phyloP scores from a whole-genome alignment of 441 rosid genomes.

The Erysimum cheiri region DNA sequence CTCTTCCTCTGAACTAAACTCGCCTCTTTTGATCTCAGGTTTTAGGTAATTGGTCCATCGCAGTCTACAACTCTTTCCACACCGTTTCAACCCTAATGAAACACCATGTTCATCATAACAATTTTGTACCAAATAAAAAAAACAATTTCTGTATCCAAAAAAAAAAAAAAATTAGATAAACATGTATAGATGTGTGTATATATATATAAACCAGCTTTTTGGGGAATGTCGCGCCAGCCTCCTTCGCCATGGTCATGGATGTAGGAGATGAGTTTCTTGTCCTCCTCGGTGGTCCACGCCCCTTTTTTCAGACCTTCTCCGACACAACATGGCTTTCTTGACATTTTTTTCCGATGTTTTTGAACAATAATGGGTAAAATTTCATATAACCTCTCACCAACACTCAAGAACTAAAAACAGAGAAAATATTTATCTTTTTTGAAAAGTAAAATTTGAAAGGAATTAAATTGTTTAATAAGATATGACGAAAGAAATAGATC shows the following conservation, averaged over 20 bases:
- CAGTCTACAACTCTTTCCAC: constrained; percentile 65
- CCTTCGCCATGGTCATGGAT: constrained; percentile 95
- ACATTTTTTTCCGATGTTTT: constrained; percentile 54
- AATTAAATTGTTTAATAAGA: neutral
- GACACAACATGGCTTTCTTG: constrained; percentile 92
- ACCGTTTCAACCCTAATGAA: constrained; percentile 53
- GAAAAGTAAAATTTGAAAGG: neutral
- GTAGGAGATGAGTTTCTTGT: constrained; percentile 90
- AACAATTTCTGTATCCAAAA: too few relatives aligned
- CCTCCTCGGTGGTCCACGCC: constrained; percentile 98
- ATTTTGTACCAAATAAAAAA: neutral
- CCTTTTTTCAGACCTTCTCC: constrained; percentile 97
- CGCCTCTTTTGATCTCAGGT: constrained; percentile 62
- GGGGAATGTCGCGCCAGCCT: constrained; percentile 93
- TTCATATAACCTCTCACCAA: constrained; percentile 23
- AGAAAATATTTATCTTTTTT: neutral
- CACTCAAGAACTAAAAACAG: neutral
- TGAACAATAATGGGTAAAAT: neutral
- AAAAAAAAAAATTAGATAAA: neutral
- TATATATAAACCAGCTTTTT: constrained; percentile 73
- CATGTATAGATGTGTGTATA: neutral
- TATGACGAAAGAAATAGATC: constrained; percentile 42
- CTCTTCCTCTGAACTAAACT: constrained; percentile 61
- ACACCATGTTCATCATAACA: neutral
- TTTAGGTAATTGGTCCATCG: constrained; percentile 61